Percentiles rank a stretch among this genome's conserved stretches.
phyloP scores from a whole-genome alignment of 495 filamentous ascomycete genomes.

The Amphirosellinia nigrospora region DNA sequence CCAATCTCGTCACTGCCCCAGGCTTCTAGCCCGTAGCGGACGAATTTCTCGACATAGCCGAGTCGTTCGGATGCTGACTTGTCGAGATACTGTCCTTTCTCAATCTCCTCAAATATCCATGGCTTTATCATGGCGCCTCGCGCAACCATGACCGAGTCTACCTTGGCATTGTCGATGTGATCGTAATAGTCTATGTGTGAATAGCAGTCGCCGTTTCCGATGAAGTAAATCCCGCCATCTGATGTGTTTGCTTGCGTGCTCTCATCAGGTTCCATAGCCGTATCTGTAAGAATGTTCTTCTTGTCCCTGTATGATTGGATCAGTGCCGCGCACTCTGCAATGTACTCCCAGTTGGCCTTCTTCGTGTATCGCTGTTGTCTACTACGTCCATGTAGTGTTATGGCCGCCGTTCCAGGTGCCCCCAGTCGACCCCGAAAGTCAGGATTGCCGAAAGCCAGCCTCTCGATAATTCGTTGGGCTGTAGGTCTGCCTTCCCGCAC shows the following conservation, averaged over 20 bases:
- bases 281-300: conserved; percentile 70
- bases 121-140: conserved; percentile 94
- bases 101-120: conserved; percentile 97
- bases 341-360: conserved; percentile 90
- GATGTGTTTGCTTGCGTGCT: conserved; percentile 58
- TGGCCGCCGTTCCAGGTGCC: conserved; percentile 82
- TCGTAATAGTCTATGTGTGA: conserved; percentile 87
- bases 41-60: conserved; percentile 84
- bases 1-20: conserved; percentile 97
- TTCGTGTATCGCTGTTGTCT: conserved; percentile 93
- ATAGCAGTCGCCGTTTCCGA: conserved; percentile 96
- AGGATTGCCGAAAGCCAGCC: conserved; percentile 77
- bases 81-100: conserved; percentile 88
- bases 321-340: conserved; percentile 84
- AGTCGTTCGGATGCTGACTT: conserved; percentile 89
- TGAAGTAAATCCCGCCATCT: conserved; percentile 76
- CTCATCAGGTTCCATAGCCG: conserved; percentile 74
- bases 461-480: conserved; percentile 78
- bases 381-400: conserved; percentile 92
- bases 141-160: conserved; percentile 90
- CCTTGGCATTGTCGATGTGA: conserved; percentile 75
- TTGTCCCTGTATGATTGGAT: conserved; percentile 77
- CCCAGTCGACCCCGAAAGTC: conserved; percentile 68
- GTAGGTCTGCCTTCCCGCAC: conserved; percentile 79
- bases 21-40: conserved; percentile 83